Percentiles rank a stretch among this genome's conserved stretches.
These are phyloP conservation scores for Metroxylon sagu DNA, from an alignment of 176 grass and related monocot species.

Conservation along the genomic window DNA sequence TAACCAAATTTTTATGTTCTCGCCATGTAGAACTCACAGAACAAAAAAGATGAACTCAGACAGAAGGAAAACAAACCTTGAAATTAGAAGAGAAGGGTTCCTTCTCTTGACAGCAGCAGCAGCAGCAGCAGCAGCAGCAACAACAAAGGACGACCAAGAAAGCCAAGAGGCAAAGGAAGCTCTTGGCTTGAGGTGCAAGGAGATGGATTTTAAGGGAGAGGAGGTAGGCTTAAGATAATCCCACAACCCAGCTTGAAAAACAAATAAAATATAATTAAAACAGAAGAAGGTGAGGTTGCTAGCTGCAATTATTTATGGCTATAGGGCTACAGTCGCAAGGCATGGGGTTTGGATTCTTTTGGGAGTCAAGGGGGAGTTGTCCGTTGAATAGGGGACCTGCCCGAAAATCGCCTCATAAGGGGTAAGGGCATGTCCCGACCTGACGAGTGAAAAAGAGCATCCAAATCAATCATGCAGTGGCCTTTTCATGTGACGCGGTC, in stretches of 20 bases:
- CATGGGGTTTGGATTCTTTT: conserved; percentile 7
- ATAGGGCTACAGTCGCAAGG: conserved; percentile 7
- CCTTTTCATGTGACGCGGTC: neutral
- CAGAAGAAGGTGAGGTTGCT: too few species aligned
- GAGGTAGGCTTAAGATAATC: neutral
- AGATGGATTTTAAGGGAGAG: conserved; percentile 12
- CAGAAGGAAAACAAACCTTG: neutral
- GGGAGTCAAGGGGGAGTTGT: conserved; percentile 7
- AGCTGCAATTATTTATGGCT: neutral
- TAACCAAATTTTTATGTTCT: too few species aligned
- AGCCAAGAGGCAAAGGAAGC: conserved; percentile 14
- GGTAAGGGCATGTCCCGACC: neutral
- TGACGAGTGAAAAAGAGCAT: neutral
- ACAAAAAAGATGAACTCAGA: neutral
- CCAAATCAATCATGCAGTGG: neutral
- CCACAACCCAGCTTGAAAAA: neutral
- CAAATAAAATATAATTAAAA: neutral
- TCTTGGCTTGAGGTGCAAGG: neutral
- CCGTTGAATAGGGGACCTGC: conserved; percentile 18
- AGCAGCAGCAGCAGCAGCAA: neutral
- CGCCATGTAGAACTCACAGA: neutral
- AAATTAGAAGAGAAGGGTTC: neutral
- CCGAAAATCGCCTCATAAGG: conserved; percentile 1
- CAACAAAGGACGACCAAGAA: neutral
- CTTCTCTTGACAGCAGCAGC: neutral